Evolutionary conservation across 257 asterid genomes (phyloP).

Genomic region (Hygrophila difformis): DNA sequence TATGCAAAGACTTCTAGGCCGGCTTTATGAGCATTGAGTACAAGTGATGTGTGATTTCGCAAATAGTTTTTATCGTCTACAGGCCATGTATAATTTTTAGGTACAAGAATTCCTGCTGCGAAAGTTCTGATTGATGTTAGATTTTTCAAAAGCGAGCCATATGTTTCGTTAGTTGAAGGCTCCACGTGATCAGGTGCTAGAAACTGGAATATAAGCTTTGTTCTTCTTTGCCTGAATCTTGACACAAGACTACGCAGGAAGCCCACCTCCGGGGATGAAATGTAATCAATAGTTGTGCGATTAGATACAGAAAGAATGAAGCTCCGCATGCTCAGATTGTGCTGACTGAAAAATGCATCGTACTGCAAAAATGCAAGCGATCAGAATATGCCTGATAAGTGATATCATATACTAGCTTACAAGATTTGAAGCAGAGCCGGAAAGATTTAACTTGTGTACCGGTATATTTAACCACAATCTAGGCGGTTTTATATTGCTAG

Average conservation of each 20-base stretch:
- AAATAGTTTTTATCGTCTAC: slow-evolving; percentile 40
- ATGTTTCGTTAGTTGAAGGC: slow-evolving; percentile 72
- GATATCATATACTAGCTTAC: too few species aligned
- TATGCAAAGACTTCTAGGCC: slow-evolving; percentile 76
- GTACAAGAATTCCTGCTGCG: slow-evolving; percentile 79
- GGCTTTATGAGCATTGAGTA: slow-evolving; percentile 56
- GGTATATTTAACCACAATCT: slow-evolving; percentile 68
- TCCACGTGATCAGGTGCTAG: slow-evolving; percentile 38
- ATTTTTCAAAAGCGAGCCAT: slow-evolving; percentile 47
- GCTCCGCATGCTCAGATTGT: too few species aligned
- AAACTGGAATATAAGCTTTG: slow-evolving; percentile 68
- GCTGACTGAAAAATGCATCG: too few species aligned
- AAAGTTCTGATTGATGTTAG: slow-evolving; percentile 64
- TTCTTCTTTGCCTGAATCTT: slow-evolving; percentile 36
- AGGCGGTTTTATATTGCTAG: slow-evolving; percentile 27
- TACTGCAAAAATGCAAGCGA: slow-evolving; percentile 46
- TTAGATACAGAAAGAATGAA: slow-evolving; percentile 42
- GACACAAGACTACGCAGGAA: slow-evolving; percentile 52
- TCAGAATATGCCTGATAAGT: too few species aligned
- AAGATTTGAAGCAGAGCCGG: neutral
- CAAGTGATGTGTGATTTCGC: slow-evolving; percentile 40
- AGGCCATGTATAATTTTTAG: slow-evolving; percentile 65
- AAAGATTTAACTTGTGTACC: slow-evolving; percentile 24
- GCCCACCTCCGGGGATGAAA: slow-evolving; percentile 87
- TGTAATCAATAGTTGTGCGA: slow-evolving; percentile 33